phyloP scores from a whole-genome alignment of 441 rosid genomes.

The Pelargonium australe region DNA sequence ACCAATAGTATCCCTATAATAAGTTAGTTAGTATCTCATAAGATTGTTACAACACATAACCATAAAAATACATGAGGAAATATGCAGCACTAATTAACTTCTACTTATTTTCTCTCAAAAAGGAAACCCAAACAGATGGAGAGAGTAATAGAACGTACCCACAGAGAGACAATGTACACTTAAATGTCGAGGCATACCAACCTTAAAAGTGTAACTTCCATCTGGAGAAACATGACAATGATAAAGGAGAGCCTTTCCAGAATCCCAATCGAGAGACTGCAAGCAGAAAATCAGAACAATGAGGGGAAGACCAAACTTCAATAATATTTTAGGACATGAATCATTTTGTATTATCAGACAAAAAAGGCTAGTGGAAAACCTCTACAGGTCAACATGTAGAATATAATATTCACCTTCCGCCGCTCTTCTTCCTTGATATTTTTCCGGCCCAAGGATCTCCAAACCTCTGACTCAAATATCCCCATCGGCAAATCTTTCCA shows the following conservation, averaged over 20 bases:
- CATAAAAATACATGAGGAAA: too few relatives aligned
- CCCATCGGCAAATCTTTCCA: conserved; percentile 41
- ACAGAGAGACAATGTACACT: not conserved
- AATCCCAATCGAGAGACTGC: conserved; percentile 52
- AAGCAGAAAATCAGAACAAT: not conserved
- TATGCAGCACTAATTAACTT: too few relatives aligned
- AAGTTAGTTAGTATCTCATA: too few relatives aligned
- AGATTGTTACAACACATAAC: too few relatives aligned
- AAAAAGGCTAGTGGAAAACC: not conserved
- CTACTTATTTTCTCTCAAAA: too few relatives aligned
- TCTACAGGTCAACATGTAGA: not conserved
- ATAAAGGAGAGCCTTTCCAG: conserved; percentile 38
- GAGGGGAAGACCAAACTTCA: not conserved
- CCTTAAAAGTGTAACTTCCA: conserved; percentile 56
- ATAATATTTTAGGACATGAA: not conserved
- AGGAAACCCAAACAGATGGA: too few relatives aligned
- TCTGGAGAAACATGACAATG: conserved; percentile 43
- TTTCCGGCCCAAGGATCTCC: conserved; percentile 31
- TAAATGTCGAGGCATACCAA: conserved; percentile 22
- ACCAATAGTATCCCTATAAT: too few relatives aligned
- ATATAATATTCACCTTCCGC: conserved; percentile 27
- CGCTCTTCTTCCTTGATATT: conserved; percentile 34
- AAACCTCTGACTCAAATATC: conserved; percentile 46
- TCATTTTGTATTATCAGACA: not conserved
- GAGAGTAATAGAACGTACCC: too few relatives aligned